A percentile compares a stretch with the other conserved stretches of the same genome.
These are phyloP conservation scores for Friedmanniomyces simplex DNA, from an alignment of 495 filamentous ascomycete species.

Conservation along the genomic window DNA sequence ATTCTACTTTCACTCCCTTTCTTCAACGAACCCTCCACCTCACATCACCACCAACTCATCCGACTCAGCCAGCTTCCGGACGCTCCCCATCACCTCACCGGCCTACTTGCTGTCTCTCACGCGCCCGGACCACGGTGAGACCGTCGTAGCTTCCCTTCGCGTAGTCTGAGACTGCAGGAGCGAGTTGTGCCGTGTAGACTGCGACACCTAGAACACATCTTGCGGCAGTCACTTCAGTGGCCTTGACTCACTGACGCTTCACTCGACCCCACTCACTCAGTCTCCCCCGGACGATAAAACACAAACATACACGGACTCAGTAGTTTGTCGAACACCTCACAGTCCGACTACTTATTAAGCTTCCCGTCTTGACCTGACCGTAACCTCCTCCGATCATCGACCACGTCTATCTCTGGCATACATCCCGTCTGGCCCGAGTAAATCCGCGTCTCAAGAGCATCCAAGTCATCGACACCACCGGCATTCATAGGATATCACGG, in stretches of 20 bases:
- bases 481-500: neutral
- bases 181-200: neutral
- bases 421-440: neutral
- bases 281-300: neutral
- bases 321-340: neutral
- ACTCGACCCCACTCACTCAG: neutral
- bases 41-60: neutral
- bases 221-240: neutral
- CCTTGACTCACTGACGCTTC: neutral
- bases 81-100: neutral
- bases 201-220: neutral
- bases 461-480: neutral
- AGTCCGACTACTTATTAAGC: neutral
- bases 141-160: neutral
- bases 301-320: too few species aligned
- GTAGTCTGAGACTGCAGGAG: neutral
- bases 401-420: neutral
- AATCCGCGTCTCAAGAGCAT: neutral
- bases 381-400: neutral
- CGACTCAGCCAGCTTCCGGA: neutral
- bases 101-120: neutral
- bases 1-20: too few species aligned
- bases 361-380: neutral
- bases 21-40: too few species aligned
- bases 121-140: neutral